These are phyloP conservation scores for Metschnikowia lochheadii DNA, from an alignment of 805 yeast genomes.

Conservation along the genomic window DNA sequence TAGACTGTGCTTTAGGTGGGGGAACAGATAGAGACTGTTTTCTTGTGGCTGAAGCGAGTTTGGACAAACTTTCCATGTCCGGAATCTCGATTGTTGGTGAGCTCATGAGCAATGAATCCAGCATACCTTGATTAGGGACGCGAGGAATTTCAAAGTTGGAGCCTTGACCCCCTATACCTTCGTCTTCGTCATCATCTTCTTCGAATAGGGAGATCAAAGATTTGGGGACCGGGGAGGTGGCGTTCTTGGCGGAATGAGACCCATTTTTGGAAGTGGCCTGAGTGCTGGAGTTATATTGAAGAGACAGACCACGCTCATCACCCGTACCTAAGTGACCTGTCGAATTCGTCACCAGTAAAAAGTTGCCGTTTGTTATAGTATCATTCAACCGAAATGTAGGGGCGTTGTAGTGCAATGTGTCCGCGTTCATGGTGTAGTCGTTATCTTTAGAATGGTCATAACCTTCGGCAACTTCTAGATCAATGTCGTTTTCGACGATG, in stretches of 20 bases:
- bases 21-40: conserved; percentile 5
- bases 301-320: conserved; percentile 2
- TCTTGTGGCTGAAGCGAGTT: conserved; percentile 15
- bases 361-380: conserved; percentile 24
- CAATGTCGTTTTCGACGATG: conserved; percentile 64
- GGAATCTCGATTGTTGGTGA: conserved; percentile 72
- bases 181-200: conserved; percentile 8
- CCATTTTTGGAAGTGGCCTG: conserved; percentile 1
- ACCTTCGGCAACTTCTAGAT: conserved; percentile 26
- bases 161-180: conserved; percentile 2
- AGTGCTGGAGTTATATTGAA: conserved; percentile 4
- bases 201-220: conserved; percentile 16
- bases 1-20: conserved; percentile 1
- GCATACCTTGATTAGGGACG: conserved; percentile 9
- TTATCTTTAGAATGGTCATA: conserved; percentile 21
- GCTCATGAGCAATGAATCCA: conserved; percentile 20
- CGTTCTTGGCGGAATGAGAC: conserved; percentile 1
- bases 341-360: conserved; percentile 12
- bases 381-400: conserved; percentile 15
- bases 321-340: neutral
- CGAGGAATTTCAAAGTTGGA: conserved; percentile 11
- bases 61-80: conserved; percentile 46
- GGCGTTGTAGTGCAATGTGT: conserved; percentile 6
- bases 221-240: conserved; percentile 12
- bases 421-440: conserved; percentile 29